phyloP scores from a whole-genome alignment of 768 basidiomycete genomes.

The Asterophora parasitica region DNA sequence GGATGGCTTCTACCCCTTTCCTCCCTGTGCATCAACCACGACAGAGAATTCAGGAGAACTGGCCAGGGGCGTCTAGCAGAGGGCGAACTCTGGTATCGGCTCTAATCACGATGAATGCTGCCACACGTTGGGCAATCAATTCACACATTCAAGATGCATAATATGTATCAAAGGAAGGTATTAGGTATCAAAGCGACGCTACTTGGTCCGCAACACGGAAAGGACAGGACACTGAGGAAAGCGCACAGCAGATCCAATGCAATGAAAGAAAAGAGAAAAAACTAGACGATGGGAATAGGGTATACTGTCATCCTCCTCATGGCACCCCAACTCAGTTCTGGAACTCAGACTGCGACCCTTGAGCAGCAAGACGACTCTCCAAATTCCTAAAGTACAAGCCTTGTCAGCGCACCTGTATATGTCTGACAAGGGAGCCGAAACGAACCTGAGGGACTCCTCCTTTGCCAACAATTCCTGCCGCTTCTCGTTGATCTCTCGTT shows the following conservation, averaged over 20 bases:
- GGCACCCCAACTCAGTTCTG: conserved; percentile 43
- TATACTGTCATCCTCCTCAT: conserved; percentile 14
- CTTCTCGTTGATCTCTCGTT: conserved; percentile 97
- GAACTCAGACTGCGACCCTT: conserved; percentile 80
- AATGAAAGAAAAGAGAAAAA: conserved; percentile 16
- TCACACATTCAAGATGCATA: conserved; percentile 1
- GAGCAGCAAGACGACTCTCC: conserved; percentile 87
- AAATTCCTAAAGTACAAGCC: conserved; percentile 53
- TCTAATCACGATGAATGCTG: conserved; percentile 3
- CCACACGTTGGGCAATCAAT: conserved; percentile 10
- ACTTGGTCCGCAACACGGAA: conserved; percentile 20
- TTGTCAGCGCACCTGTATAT: conserved; percentile 4
- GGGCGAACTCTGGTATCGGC: not conserved
- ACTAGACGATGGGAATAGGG: conserved; percentile 18
- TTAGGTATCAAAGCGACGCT: conserved; percentile 20
- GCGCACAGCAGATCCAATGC: conserved; percentile 28
- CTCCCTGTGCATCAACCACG: conserved; percentile 8
- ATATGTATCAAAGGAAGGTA: conserved; percentile 3
- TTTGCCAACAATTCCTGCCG: conserved; percentile 94
- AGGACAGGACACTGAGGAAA: conserved; percentile 31
- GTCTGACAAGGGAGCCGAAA: not conserved
- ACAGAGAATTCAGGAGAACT: not conserved
- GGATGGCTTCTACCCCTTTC: conserved; percentile 16
- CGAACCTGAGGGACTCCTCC: conserved; percentile 85
- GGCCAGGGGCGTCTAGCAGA: not conserved